Conservation (phyloP, 768 basidiomycete species). For the Saitozyma sp. region DNA sequence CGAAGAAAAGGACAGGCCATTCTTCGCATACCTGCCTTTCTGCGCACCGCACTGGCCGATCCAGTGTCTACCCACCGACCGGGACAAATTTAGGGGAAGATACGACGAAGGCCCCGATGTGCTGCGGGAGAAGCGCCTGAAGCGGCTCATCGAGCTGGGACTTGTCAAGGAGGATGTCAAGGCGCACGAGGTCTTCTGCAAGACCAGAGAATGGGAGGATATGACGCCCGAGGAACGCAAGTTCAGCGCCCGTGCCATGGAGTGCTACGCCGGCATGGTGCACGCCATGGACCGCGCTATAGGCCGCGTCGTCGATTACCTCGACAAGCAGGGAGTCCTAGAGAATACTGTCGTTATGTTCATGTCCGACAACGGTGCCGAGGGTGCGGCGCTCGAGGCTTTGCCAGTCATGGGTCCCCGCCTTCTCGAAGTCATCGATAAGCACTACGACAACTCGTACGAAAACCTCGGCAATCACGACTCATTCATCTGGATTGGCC, state of each 20-base stretch:
- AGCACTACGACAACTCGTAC: slow-evolving; percentile 36
- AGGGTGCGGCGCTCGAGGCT: slow-evolving; percentile 38
- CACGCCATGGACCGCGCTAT: slow-evolving; percentile 44
- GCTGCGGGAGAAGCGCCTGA: slow-evolving; percentile 31
- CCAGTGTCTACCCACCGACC: slow-evolving; percentile 30
- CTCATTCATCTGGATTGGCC: slow-evolving; percentile 29
- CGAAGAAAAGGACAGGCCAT: slow-evolving; percentile 33
- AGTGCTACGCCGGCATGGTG: slow-evolving; percentile 46
- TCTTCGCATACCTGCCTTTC: slow-evolving; percentile 48
- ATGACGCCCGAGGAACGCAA: slow-evolving; percentile 31
- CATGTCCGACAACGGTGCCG: slow-evolving; percentile 47
- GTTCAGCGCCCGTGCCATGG: slow-evolving; percentile 37
- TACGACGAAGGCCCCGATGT: slow-evolving; percentile 48
- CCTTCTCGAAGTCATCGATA: slow-evolving; percentile 18
- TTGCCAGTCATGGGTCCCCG: slow-evolving; percentile 35
- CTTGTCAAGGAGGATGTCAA: slow-evolving; percentile 32
- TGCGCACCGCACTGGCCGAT: slow-evolving; percentile 47
- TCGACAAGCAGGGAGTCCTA: slow-evolving; percentile 35
- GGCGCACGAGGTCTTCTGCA: neutral
- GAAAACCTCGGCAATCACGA: slow-evolving; percentile 41
- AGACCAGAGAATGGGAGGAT: slow-evolving; percentile 30
- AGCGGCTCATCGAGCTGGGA: slow-evolving; percentile 37
- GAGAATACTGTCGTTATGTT: slow-evolving; percentile 50
- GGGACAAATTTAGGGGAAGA: slow-evolving; percentile 37
- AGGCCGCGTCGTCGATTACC: slow-evolving; percentile 35